Base-by-base conservation (phyloP, 2,329 filamentous ascomycete genomes). In the Ceratocystis cubensis region DNA sequence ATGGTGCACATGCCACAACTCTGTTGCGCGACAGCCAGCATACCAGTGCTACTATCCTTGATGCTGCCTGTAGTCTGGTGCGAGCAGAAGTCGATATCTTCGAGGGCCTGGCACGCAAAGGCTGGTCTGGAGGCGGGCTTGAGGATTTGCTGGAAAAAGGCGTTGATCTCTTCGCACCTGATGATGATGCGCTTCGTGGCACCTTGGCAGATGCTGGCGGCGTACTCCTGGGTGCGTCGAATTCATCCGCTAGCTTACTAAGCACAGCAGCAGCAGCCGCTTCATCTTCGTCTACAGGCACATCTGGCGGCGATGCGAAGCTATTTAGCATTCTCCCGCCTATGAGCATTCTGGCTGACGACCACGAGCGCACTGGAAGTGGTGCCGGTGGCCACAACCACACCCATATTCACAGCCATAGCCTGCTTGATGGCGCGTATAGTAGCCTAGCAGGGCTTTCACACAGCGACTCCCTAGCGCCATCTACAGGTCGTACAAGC, bases 61-160 rank as follows among this genome's bases (percentile, higher is more conserved):
- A 88, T 66, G 83, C 84, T 20, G 82, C 82, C 71, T 86, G 84
- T 71, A 84, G 82, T 69, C 78, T 88, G 10, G 85, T 87, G 13
- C 78, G 85, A 20, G 85, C 85, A 65, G 85, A 88, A 75, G 82
- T 88, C 22, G 85, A 88, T 74, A 88, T 88, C 33, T 87, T 87
- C 67, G 85, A 88, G 75, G 78, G 81, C 28, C 75, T 88, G 28
- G 85, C 85, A 22, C 76, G 84, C 68, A 88, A 88, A 71, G 85
- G 85, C 6, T 88, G 85, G 85, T 81, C 77, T 22, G 85, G 85
- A 46, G 85, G 85, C 37, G 85, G 85, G 0, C 75, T 88, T 33
- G 85, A 88, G 68, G 85, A 87, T 44, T 74, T 88, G 3, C 75
- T 88, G 2, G 85, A 88, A 68, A 83, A 81, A 71, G 85, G 84